phyloP scores from a whole-genome alignment of 2,329 filamentous ascomycete species.

The Dothiorella sarmentorum region DNA sequence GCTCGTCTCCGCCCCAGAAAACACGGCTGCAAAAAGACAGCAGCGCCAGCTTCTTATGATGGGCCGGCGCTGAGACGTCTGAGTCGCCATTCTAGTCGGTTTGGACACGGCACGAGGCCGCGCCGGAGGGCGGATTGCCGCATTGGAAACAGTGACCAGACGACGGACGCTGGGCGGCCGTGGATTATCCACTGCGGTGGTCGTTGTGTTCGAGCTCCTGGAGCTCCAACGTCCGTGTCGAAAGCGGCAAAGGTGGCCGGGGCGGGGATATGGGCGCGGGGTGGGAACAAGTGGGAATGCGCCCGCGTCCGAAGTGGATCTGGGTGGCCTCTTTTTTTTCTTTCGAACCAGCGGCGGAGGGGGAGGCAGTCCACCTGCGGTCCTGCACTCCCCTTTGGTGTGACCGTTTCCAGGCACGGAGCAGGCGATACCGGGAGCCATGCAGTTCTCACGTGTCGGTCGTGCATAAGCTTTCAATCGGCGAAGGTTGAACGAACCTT shows the following conservation, averaged over 20 bases:
- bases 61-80: conserved; percentile 18
- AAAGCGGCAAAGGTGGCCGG: conserved; percentile 9
- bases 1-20: no score
- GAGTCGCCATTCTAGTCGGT: conserved; percentile 22
- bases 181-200: conserved; percentile 11
- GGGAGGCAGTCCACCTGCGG: conserved; percentile 1
- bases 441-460: neutral
- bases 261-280: neutral
- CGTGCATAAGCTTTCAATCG: conserved; percentile 8
- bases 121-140: conserved; percentile 10
- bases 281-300: no score
- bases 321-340: neutral
- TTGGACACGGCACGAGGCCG: conserved; percentile 22
- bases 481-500: no score
- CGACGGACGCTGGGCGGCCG: neutral
- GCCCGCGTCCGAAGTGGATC: conserved; percentile 7
- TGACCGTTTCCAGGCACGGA: no score
- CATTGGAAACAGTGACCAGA: neutral
- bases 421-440: neutral
- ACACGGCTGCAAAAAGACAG: no score
- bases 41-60: conserved; percentile 7
- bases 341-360: no score
- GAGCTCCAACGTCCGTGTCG: conserved; percentile 15
- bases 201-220: conserved; percentile 9
- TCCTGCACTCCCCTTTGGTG: no score